Evolutionary conservation across 2,329 filamentous ascomycete genomes (phyloP).

Genomic region (Cephalotrichum gorgonifer): DNA sequence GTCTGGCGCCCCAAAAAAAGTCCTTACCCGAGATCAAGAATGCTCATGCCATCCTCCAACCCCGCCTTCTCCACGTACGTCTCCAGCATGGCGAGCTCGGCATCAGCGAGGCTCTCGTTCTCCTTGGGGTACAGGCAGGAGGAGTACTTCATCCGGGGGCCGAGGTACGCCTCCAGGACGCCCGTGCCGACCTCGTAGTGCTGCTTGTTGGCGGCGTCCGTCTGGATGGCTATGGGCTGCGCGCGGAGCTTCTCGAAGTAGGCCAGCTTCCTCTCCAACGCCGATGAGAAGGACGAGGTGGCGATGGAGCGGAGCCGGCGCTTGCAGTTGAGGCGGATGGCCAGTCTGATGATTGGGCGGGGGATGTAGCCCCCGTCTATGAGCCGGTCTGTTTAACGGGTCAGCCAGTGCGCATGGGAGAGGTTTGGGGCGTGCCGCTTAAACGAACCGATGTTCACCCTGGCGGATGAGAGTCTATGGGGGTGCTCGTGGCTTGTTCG

Average conservation of each 20-base stretch:
- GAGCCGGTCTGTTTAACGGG: too few species aligned
- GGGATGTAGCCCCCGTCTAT: too few species aligned
- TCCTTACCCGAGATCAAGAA: constrained; percentile 55
- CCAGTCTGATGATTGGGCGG: too few species aligned
- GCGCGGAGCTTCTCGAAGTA: constrained; percentile 50
- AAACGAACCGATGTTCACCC: too few species aligned
- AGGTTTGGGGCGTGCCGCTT: too few species aligned
- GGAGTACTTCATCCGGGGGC: constrained; percentile 65
- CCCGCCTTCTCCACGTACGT: constrained; percentile 51
- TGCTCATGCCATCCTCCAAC: constrained; percentile 47
- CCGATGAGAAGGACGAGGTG: constrained; percentile 38
- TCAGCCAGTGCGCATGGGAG: too few species aligned
- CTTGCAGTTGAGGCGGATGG: constrained; percentile 56
- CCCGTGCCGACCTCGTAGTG: constrained; percentile 65
- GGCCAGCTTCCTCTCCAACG: constrained; percentile 49
- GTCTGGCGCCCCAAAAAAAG: too few species aligned
- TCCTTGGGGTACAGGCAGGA: constrained; percentile 54
- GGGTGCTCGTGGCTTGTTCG: too few species aligned
- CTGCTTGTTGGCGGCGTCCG: constrained; percentile 54
- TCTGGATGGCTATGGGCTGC: constrained; percentile 59
- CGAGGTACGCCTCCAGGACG: constrained; percentile 49
- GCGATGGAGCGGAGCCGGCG: constrained; percentile 47
- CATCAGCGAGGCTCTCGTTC: constrained; percentile 51
- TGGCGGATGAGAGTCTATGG: too few species aligned
- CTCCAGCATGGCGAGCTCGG: constrained; percentile 56